Percentiles rank a stretch among this genome's conserved stretches.
Conservation (phyloP, 306 rosid species). For the Castanea mollissima region DNA sequence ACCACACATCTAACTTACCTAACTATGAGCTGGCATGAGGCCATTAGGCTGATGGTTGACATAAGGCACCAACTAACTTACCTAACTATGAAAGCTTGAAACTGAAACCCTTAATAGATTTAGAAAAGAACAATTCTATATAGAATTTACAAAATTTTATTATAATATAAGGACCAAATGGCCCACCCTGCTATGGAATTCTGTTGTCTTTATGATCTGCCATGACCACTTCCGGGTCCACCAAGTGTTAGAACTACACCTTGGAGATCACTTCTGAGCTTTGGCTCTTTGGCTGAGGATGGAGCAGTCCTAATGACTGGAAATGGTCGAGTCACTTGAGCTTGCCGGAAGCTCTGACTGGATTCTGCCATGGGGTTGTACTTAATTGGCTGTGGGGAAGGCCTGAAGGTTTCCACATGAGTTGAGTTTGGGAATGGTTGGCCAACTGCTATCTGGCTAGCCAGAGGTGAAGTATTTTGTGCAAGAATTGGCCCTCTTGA, state of each 20-base stretch:
- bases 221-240: constrained; percentile 65
- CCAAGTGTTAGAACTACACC: constrained; percentile 84
- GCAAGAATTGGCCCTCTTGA: constrained; percentile 36
- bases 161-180: background rate
- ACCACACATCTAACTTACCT: constrained; percentile 4
- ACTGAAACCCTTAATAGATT: background rate
- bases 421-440: constrained; percentile 41
- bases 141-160: constrained; percentile 32
- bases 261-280: constrained; percentile 71
- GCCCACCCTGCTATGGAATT: background rate
- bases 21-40: background rate
- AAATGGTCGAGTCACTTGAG: constrained; percentile 35
- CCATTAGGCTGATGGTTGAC: constrained; percentile 7
- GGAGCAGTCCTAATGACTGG: constrained; percentile 37
- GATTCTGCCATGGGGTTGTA: constrained; percentile 23
- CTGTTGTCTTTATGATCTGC: constrained; percentile 19
- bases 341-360: constrained; percentile 35
- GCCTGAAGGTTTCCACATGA: constrained; percentile 24
- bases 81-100: constrained; percentile 3
- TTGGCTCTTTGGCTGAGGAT: constrained; percentile 43
- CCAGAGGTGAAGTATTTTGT: constrained; percentile 27
- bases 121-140: background rate
- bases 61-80: background rate
- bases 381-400: constrained; percentile 31
- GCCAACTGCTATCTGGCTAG: constrained; percentile 20